A percentile compares a stretch with the other conserved stretches of the same genome.
phyloP scores from a whole-genome alignment of 805 yeast species.

The Huiozyma naganishii region DNA sequence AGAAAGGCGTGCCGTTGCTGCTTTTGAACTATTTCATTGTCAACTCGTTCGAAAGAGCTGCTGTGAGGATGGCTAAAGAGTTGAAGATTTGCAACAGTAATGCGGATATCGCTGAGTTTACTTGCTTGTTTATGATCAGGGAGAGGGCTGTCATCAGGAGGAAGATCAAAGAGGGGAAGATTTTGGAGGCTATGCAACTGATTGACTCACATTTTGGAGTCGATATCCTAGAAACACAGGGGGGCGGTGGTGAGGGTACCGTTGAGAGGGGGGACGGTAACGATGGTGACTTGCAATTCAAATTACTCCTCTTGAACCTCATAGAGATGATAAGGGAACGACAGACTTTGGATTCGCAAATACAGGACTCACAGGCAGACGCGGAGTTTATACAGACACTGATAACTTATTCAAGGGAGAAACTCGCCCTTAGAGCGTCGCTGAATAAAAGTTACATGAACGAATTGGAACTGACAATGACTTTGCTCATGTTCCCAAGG shows the following conservation, averaged over 20 bases:
- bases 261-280: conserved; percentile 37
- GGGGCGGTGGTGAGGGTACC: conserved; percentile 1
- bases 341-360: conserved; percentile 14
- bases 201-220: conserved; percentile 24
- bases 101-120: conserved; percentile 24
- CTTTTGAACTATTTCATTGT: conserved; percentile 64
- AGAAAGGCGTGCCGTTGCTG: conserved; percentile 17
- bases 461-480: conserved; percentile 77
- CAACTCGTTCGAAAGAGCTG: conserved; percentile 69
- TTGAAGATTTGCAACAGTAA: conserved; percentile 26
- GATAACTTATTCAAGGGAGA: conserved; percentile 49
- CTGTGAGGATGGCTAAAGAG: conserved; percentile 50
- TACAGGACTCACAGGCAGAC: conserved; percentile 26
- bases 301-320: conserved; percentile 57
- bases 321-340: conserved; percentile 65
- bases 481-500: conserved; percentile 44
- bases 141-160: conserved; percentile 18
- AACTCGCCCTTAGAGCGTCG: conserved; percentile 51
- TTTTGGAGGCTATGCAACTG: conserved; percentile 22
- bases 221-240: conserved; percentile 12
- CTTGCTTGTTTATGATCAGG: conserved; percentile 17
- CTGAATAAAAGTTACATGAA: conserved; percentile 48
- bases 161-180: conserved; percentile 18
- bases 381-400: conserved; percentile 42
- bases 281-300: conserved; percentile 66